Percentiles rank a stretch among this genome's conserved stretches.
Evolutionary conservation across 208 protist species (phyloP).

Genomic region (Leishmania tarentolae): DNA sequence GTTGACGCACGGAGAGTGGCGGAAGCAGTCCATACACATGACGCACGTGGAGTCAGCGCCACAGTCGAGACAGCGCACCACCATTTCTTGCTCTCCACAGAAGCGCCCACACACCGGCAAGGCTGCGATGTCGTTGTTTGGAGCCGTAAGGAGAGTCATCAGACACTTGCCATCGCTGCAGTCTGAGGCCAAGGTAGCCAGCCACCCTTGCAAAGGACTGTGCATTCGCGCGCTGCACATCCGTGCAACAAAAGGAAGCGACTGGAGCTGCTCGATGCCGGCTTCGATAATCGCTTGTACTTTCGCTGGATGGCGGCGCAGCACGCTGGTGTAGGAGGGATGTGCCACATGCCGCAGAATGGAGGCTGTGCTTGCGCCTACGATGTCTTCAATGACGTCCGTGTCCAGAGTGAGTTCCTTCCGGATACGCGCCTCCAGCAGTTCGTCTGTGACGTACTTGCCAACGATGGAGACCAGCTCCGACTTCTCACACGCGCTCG

Average conservation of each 20-base stretch:
- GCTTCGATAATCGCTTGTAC: slow-evolving; percentile 41
- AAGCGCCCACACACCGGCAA: slow-evolving; percentile 63
- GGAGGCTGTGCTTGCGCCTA: slow-evolving; percentile 11
- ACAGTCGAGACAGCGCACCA: slow-evolving; percentile 90
- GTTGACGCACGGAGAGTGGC: slow-evolving; percentile 72
- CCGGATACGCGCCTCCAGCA: slow-evolving; percentile 18
- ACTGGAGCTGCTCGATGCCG: slow-evolving; percentile 40
- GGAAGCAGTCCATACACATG: slow-evolving; percentile 93
- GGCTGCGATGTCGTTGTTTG: slow-evolving; percentile 15
- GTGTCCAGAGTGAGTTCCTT: slow-evolving; percentile 14
- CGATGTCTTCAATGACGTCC: slow-evolving; percentile 22
- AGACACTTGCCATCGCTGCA: slow-evolving; percentile 20
- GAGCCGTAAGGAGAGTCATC: slow-evolving; percentile 9
- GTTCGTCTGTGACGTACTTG: slow-evolving; percentile 26
- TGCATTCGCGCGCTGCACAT: slow-evolving; percentile 26
- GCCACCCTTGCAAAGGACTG: slow-evolving; percentile 48
- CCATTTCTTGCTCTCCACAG: slow-evolving; percentile 55
- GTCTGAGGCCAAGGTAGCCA: slow-evolving; percentile 23
- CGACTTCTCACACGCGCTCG: slow-evolving; percentile 27
- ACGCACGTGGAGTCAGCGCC: slow-evolving; percentile 84
- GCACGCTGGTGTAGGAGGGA: slow-evolving; percentile 28
- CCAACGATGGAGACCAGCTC: slow-evolving; percentile 43
- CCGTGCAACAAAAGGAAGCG: slow-evolving; percentile 7
- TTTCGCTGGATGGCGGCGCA: slow-evolving; percentile 42
- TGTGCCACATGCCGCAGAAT: slow-evolving; percentile 36